A percentile compares a stretch with the other conserved stretches of the same genome.
These are phyloP conservation scores for Plantago lanceolata DNA, from an alignment of 305 asterid species.

Conservation along the genomic window DNA sequence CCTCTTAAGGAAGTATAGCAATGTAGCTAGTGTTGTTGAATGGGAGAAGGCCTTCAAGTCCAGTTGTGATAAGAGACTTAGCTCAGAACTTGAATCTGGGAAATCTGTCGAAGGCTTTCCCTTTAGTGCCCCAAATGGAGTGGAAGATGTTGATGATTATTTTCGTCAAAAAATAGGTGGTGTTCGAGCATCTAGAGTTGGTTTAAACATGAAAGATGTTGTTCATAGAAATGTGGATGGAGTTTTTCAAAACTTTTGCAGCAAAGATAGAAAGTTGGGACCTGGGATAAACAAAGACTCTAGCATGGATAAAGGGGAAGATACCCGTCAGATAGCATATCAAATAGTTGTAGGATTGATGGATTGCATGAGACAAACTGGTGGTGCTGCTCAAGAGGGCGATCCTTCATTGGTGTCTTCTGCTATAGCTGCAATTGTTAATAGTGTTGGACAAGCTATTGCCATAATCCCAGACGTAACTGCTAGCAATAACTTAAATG, in stretches of 20 bases:
- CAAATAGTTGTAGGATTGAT: constrained; percentile 80
- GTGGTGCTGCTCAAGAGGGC: constrained; percentile 99
- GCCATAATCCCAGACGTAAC: constrained; percentile 75
- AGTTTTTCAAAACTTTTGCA: constrained; percentile 42
- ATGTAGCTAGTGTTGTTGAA: constrained; percentile 70
- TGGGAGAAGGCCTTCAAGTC: constrained; percentile 84
- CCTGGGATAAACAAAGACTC: constrained; percentile 48
- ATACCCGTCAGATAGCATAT: constrained; percentile 67
- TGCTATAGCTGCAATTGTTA: constrained; percentile 84
- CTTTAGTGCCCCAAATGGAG: constrained; percentile 91
- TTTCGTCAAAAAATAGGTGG: constrained; percentile 85
- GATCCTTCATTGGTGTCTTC: constrained; percentile 91
- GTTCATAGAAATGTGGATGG: constrained; percentile 83
- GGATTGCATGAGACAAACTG: constrained; percentile 99
- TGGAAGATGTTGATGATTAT: constrained; percentile 89
- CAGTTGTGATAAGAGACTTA: constrained; percentile 71
- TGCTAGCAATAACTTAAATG: constrained; percentile 44
- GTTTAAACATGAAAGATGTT: constrained; percentile 77
- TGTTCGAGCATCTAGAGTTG: constrained; percentile 75
- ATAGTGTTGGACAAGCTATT: constrained; percentile 66
- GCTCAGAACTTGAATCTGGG: constrained; percentile 78
- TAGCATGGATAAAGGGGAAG: constrained; percentile 66
- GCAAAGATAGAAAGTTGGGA: constrained; percentile 72
- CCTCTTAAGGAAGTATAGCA: constrained; percentile 68
- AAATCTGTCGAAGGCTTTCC: constrained; percentile 66